Percentiles rank a stretch among this genome's conserved stretches.
Evolutionary conservation across 495 filamentous ascomycete species (phyloP).

Genomic region (Aspergillus biplanus): DNA sequence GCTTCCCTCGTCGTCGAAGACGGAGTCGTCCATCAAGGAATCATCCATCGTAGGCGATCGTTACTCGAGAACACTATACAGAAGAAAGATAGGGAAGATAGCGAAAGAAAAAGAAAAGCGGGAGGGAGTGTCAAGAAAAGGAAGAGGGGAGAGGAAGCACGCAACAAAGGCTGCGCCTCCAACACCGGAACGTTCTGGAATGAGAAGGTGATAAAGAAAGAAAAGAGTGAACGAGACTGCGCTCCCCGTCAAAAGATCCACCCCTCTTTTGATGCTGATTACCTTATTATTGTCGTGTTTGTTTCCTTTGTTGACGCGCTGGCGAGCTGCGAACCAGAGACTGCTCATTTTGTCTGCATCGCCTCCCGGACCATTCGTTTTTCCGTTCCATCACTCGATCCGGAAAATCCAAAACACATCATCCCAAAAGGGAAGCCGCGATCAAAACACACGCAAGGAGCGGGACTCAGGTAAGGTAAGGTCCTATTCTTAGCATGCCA

Average conservation of each 20-base stretch:
- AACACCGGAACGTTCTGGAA: constrained; percentile 1
- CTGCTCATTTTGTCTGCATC: constrained; percentile 1
- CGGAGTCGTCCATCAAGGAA: constrained; percentile 58
- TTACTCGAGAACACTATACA: not conserved
- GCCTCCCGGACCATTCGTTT: constrained; percentile 21
- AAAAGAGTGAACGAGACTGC: constrained; percentile 15
- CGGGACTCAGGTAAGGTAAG: constrained; percentile 10
- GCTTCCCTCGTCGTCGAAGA: constrained; percentile 57
- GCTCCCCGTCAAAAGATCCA: constrained; percentile 2
- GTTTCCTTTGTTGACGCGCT: constrained; percentile 22
- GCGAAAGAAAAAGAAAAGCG: not conserved
- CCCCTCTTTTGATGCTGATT: not conserved
- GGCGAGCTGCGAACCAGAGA: not conserved
- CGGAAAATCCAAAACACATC: constrained; percentile 33
- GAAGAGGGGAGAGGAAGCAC: constrained; percentile 1
- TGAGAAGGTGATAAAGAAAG: constrained; percentile 12
- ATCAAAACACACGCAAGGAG: constrained; percentile 30
- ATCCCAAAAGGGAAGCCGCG: constrained; percentile 25
- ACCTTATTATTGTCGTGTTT: constrained; percentile 15
- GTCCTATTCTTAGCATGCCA: no score
- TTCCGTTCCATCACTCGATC: constrained; percentile 23
- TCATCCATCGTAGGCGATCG: constrained; percentile 37
- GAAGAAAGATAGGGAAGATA: constrained; percentile 5
- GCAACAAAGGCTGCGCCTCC: constrained; percentile 13
- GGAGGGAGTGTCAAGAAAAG: constrained; percentile 9